These are phyloP conservation scores for Nigrograna mackinnonii DNA, from an alignment of 2,329 filamentous ascomycete species.

Conservation along the genomic window DNA sequence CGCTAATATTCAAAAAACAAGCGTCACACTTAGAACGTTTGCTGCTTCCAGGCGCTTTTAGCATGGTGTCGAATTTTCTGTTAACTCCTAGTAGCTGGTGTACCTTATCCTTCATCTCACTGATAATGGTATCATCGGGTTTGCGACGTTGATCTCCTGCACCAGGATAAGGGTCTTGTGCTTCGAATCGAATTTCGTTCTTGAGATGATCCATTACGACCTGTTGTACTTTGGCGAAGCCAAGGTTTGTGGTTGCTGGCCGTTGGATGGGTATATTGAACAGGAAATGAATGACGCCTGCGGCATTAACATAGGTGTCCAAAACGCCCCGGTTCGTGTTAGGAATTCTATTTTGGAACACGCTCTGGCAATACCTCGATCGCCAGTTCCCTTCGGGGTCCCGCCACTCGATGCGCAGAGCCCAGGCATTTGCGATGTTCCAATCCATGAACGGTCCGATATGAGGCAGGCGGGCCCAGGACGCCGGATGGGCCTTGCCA, in stretches of 20 bases:
- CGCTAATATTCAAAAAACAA: background rate
- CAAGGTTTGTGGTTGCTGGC: background rate
- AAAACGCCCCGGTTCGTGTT: background rate
- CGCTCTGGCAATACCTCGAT: background rate
- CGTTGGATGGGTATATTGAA: background rate
- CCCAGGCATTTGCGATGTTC: background rate
- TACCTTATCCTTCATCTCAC: background rate
- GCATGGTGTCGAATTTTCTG: background rate
- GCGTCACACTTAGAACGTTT: background rate
- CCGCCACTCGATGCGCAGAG: background rate
- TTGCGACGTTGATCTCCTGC: background rate
- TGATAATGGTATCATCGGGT: background rate
- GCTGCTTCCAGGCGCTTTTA: background rate
- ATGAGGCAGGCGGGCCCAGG: background rate
- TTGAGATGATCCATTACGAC: background rate
- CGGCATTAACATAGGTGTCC: background rate
- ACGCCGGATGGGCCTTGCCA: background rate
- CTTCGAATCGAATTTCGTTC: background rate
- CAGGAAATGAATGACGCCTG: background rate
- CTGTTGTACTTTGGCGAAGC: background rate
- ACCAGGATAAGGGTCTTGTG: background rate
- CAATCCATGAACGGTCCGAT: slow-evolving; percentile 1
- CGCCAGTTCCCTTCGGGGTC: background rate
- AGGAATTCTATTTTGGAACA: background rate
- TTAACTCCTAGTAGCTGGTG: background rate